Evolutionary conservation across 352 stramenopile genomes (phyloP).

Genomic region (Phytopythium aichiense): DNA sequence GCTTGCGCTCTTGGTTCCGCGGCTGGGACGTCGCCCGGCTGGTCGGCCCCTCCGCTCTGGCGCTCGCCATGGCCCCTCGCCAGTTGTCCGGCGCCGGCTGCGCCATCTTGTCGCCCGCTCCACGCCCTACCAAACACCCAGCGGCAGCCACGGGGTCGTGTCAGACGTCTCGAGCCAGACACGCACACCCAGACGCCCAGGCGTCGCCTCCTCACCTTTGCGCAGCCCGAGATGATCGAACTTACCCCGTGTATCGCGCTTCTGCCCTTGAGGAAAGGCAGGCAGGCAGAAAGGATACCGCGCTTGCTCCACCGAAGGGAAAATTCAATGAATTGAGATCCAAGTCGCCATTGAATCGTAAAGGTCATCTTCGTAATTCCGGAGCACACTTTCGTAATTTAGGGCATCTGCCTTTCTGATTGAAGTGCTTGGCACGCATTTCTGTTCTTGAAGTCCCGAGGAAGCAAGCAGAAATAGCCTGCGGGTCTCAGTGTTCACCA

Average conservation of each 20-base stretch:
- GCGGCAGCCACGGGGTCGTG: neutral
- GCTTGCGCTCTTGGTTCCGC: slow-evolving; percentile 8
- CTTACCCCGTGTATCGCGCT: too few relatives aligned
- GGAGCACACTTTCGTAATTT: neutral
- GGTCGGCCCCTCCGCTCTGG: neutral
- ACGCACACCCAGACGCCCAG: too few relatives aligned
- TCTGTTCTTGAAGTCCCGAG: too few relatives aligned
- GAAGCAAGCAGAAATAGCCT: too few relatives aligned
- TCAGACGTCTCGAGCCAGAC: neutral
- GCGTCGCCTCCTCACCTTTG: too few relatives aligned
- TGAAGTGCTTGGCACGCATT: neutral
- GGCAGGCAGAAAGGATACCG: neutral
- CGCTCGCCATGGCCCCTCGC: slow-evolving; percentile 17
- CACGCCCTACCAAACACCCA: too few relatives aligned
- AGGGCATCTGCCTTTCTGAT: neutral
- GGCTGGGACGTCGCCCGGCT: slow-evolving; percentile 5
- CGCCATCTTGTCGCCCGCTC: slow-evolving; percentile 13
- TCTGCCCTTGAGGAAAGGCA: too few relatives aligned
- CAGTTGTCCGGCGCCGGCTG: slow-evolving; percentile 30
- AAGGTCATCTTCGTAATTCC: neutral
- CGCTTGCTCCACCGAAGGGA: neutral
- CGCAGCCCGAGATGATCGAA: too few relatives aligned
- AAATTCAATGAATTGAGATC: neutral
- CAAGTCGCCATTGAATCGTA: neutral
- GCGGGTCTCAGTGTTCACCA: too few relatives aligned